phyloP scores from a whole-genome alignment of 2,329 filamentous ascomycete species.

The Claviceps pazoutovae region DNA sequence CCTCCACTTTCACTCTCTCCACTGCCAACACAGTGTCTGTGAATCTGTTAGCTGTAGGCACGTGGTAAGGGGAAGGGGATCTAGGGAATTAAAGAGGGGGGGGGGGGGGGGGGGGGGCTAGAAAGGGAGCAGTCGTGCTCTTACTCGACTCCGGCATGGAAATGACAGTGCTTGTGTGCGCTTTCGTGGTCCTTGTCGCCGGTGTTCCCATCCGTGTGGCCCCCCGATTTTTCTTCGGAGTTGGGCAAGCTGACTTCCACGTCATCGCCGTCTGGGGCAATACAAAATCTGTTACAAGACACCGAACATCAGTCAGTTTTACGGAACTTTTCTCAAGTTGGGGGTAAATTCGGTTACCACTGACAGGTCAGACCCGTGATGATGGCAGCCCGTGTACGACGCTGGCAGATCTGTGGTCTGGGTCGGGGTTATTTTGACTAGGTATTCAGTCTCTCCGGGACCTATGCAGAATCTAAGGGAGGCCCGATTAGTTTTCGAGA shows the following conservation, averaged over 20 bases:
- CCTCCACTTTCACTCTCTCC: constrained; percentile 23
- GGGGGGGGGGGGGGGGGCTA: background rate
- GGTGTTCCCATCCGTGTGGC: constrained; percentile 3
- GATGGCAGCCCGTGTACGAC: constrained; percentile 51
- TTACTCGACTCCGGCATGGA: constrained; percentile 63
- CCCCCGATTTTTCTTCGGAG: constrained; percentile 11
- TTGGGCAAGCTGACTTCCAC: constrained; percentile 34
- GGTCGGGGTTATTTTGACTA: constrained; percentile 33
- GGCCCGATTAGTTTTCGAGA: background rate
- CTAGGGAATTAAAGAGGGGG: background rate
- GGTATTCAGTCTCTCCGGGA: constrained; percentile 25
- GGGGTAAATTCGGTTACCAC: background rate
- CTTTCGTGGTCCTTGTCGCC: constrained; percentile 4
- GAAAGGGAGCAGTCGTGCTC: constrained; percentile 11
- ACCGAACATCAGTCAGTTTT: background rate
- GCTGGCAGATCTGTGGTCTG: constrained; percentile 42
- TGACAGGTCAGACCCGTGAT: constrained; percentile 43
- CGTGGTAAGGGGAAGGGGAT: background rate
- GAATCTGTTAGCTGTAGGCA: constrained; percentile 4
- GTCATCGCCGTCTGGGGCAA: constrained; percentile 45
- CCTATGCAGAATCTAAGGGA: constrained; percentile 30
- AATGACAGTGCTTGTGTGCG: constrained; percentile 31
- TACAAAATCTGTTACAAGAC: constrained; percentile 37
- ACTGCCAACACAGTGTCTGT: constrained; percentile 42
- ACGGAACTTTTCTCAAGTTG: background rate